These are phyloP conservation scores for Alternaria novae-zelandiae DNA, from an alignment of 2,329 filamentous ascomycete species.

Conservation along the genomic window DNA sequence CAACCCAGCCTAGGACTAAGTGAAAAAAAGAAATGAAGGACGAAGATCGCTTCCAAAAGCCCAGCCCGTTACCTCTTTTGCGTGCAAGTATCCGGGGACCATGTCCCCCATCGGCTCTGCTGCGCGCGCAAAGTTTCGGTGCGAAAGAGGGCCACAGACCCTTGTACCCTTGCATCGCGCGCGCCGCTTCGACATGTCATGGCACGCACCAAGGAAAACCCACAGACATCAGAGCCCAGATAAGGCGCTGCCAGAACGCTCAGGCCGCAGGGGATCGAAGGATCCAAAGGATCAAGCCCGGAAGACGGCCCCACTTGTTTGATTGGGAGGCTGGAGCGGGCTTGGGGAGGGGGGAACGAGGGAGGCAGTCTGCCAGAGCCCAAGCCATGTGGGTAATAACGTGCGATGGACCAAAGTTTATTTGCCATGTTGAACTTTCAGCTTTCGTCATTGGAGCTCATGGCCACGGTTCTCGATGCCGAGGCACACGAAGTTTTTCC, in stretches of 20 bases:
- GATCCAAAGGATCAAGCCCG: neutral
- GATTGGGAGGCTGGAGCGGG: constrained; percentile 7
- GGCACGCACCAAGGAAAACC: neutral
- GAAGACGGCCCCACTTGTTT: constrained; percentile 5
- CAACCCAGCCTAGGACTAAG: neutral
- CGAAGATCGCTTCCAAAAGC: neutral
- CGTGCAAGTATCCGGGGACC: neutral
- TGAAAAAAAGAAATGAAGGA: constrained; percentile 3
- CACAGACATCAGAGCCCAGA: neutral
- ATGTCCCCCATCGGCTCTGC: neutral
- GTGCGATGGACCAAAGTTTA: neutral
- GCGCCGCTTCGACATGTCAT: neutral
- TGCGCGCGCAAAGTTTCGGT: neutral
- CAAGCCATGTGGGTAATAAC: constrained; percentile 2
- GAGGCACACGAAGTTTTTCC: neutral
- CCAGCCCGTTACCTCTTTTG: neutral
- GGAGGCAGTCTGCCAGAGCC: neutral
- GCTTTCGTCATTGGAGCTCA: neutral
- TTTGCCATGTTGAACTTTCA: neutral
- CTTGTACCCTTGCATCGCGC: neutral
- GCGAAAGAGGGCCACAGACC: neutral
- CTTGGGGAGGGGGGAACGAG: constrained; percentile 5
- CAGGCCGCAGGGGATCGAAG: constrained; percentile 1
- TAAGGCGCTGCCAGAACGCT: neutral
- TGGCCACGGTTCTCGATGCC: neutral